phyloP scores from a whole-genome alignment of 257 asterid genomes.

The Voacanga thouarsii region DNA sequence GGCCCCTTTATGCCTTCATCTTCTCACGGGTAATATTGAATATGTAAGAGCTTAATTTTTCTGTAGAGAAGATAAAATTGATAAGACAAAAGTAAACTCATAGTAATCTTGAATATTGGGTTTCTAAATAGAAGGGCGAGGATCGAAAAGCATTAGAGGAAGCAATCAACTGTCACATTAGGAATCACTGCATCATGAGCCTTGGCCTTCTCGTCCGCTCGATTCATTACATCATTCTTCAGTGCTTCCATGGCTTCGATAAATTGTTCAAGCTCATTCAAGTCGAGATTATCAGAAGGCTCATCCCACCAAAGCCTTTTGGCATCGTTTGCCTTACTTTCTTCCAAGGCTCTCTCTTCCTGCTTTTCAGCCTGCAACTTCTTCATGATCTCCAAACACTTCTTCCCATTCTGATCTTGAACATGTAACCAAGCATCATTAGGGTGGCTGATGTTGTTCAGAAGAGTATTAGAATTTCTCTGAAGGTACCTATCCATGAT shows the following conservation, averaged over 20 bases:
- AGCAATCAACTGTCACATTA: slow-evolving; percentile 5
- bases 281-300: not conserved
- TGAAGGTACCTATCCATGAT: slow-evolving; percentile 6
- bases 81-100: no score
- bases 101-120: no score
- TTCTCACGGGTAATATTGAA: no score
- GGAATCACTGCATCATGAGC: not conserved
- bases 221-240: slow-evolving; percentile 5
- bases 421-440: not conserved
- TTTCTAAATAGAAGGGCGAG: not conserved
- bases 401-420: not conserved
- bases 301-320: slow-evolving; percentile 8
- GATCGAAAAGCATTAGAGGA: not conserved
- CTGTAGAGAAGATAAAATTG: no score
- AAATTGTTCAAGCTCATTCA: not conserved
- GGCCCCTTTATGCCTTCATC: slow-evolving; percentile 23
- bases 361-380: slow-evolving; percentile 1
- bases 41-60: no score
- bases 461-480: not conserved
- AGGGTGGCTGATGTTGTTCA: no score
- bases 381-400: not conserved
- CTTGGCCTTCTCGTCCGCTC: not conserved
- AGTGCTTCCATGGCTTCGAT: not conserved
- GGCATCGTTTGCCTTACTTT: not conserved
- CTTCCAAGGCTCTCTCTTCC: not conserved